Conservation (phyloP, 108 stramenopile species). For the Parietichytrium sp. region DNA sequence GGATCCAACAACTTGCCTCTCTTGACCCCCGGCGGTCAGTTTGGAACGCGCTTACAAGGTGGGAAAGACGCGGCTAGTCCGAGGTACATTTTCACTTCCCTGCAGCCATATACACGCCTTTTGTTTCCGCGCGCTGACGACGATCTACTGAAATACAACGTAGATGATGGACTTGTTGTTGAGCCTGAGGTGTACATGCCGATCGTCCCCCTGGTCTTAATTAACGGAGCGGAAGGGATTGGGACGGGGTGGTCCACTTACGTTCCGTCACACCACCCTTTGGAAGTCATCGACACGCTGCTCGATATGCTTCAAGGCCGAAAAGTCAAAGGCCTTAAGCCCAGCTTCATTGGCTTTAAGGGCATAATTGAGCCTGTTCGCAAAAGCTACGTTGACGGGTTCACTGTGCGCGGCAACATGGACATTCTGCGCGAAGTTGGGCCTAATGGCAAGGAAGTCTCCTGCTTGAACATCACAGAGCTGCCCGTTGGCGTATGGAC, state of each 20-base stretch:
- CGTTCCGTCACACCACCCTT: conserved; percentile 80
- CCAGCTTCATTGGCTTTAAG: conserved; percentile 59
- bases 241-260: conserved; percentile 90
- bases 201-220: conserved; percentile 68
- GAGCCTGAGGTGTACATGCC: conserved; percentile 81
- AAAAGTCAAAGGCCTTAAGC: conserved; percentile 48
- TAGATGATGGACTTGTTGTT: conserved; percentile 80
- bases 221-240: conserved; percentile 88
- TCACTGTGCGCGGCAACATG: conserved; percentile 57
- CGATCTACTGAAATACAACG: conserved; percentile 67
- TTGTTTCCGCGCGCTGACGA: conserved; percentile 83
- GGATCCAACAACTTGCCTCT: conserved; percentile 88
- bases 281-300: conserved; percentile 74
- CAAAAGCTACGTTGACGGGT: conserved; percentile 20
- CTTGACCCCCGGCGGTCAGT: conserved; percentile 80
- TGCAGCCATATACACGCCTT: conserved; percentile 69
- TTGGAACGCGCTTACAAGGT: conserved; percentile 81
- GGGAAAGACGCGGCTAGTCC: conserved; percentile 85
- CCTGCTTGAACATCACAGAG: too few relatives aligned
- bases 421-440: conserved; percentile 50
- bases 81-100: conserved; percentile 84
- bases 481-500: conserved; percentile 85
- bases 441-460: too few relatives aligned
- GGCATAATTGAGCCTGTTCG: conserved; percentile 58
- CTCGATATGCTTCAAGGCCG: conserved; percentile 63